These are phyloP conservation scores for Cruciata laevipes DNA, from an alignment of 257 asterid genomes.

Conservation along the genomic window DNA sequence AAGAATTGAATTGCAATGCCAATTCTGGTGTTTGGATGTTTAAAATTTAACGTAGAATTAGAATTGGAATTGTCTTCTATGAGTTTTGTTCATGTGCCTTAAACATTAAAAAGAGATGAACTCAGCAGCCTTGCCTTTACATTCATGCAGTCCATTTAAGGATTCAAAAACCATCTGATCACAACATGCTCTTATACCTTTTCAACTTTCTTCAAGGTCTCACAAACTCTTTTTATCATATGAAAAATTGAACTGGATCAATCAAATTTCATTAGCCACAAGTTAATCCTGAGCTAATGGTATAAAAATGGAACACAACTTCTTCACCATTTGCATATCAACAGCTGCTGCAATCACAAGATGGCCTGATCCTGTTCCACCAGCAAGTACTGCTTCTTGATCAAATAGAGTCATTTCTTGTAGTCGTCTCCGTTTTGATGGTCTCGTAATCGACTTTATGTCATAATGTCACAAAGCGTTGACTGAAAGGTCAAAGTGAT, in stretches of 20 bases:
- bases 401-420: conserved; percentile 34
- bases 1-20: no score
- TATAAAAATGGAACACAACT: conserved; percentile 21
- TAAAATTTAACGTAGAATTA: no score
- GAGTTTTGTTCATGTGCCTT: no score
- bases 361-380: conserved; percentile 14
- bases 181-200: not conserved
- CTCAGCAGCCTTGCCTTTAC: conserved; percentile 16
- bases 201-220: conserved; percentile 1
- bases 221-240: not conserved
- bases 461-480: no score
- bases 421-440: conserved; percentile 27
- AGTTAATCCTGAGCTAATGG: not conserved
- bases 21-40: no score
- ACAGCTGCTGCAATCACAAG: conserved; percentile 17
- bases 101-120: not conserved
- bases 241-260: not conserved
- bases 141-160: conserved; percentile 17
- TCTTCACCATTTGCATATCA: conserved; percentile 22
- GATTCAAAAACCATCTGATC: not conserved
- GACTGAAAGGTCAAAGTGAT: no score
- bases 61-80: no score
- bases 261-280: not conserved
- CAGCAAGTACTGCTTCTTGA: conserved; percentile 17
- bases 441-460: no score